These are phyloP conservation scores for Euptelea pleiosperma DNA, from an alignment of 164 flowering plant species.

Conservation along the genomic window DNA sequence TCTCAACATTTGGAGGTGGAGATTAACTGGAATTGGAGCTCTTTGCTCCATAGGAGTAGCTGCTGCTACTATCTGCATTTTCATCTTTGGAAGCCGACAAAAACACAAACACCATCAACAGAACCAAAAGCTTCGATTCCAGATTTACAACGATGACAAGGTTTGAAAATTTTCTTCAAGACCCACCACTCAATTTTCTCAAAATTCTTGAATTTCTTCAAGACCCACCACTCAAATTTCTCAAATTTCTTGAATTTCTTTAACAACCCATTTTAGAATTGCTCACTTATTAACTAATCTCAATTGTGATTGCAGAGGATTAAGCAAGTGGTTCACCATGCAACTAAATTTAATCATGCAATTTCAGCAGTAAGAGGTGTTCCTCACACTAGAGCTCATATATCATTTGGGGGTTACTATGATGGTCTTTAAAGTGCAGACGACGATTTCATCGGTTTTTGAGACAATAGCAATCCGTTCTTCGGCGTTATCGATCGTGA, in stretches of 20 bases:
- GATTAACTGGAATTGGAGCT: slow-evolving; percentile 48
- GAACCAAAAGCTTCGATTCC: slow-evolving; percentile 47
- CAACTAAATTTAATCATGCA: slow-evolving; percentile 49
- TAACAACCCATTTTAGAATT: too few relatives aligned
- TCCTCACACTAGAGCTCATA: slow-evolving; percentile 48
- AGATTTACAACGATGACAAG: slow-evolving; percentile 53
- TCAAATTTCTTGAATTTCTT: background rate
- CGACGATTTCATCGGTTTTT: too few relatives aligned
- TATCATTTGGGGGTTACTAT: slow-evolving; percentile 57
- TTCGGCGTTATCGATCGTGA: too few relatives aligned
- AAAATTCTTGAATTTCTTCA: background rate
- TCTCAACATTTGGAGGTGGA: slow-evolving; percentile 40
- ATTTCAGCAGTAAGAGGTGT: slow-evolving; percentile 49
- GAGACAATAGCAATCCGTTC: too few relatives aligned
- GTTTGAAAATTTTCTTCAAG: slow-evolving; percentile 24
- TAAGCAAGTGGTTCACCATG: slow-evolving; percentile 49
- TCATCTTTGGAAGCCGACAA: slow-evolving; percentile 38
- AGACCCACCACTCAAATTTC: background rate
- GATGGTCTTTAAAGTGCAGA: slow-evolving; percentile 38
- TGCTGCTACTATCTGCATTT: slow-evolving; percentile 58
- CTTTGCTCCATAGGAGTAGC: slow-evolving; percentile 58
- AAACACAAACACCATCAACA: slow-evolving; percentile 29
- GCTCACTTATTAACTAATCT: too few relatives aligned
- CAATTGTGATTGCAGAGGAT: slow-evolving; percentile 44
- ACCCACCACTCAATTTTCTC: background rate